Evolutionary conservation across 768 basidiomycete genomes (phyloP).

Genomic region (Glaciozyma martinii): DNA sequence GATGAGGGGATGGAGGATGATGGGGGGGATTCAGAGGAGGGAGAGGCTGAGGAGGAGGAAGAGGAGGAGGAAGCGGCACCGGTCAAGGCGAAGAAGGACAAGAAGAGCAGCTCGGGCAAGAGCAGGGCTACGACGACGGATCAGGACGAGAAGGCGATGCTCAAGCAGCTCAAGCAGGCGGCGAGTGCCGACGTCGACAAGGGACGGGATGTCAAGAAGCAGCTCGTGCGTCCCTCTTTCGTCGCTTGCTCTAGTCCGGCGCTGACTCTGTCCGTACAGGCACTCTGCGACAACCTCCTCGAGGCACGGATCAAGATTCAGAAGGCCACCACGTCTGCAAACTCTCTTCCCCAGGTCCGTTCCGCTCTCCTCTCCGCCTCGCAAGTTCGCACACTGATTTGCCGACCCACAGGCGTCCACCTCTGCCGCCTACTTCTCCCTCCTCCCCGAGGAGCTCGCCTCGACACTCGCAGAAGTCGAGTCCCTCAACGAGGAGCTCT

Average conservation of each 20-base stretch:
- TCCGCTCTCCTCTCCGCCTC: neutral
- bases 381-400: conserved; percentile 1
- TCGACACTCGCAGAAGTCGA: conserved; percentile 40
- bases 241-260: neutral
- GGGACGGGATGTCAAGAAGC: conserved; percentile 70
- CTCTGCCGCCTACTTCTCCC: conserved; percentile 2
- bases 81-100: neutral
- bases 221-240: conserved; percentile 38
- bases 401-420: neutral
- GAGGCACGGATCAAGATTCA: conserved; percentile 88
- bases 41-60: neutral
- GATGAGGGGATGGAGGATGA: neutral
- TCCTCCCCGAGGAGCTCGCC: conserved; percentile 18
- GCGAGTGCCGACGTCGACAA: conserved; percentile 47
- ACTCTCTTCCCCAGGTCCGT: conserved; percentile 52
- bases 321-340: conserved; percentile 60
- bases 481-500: conserved; percentile 36
- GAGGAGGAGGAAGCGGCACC: neutral
- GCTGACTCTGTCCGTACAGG: conserved; percentile 43
- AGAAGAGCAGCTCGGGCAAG: neutral
- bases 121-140: neutral
- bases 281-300: conserved; percentile 73
- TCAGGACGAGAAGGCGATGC: conserved; percentile 19
- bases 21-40: neutral
- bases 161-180: conserved; percentile 28